phyloP scores from a whole-genome alignment of 2,329 filamentous ascomycete species.

The Aspergillus costaricaensis region DNA sequence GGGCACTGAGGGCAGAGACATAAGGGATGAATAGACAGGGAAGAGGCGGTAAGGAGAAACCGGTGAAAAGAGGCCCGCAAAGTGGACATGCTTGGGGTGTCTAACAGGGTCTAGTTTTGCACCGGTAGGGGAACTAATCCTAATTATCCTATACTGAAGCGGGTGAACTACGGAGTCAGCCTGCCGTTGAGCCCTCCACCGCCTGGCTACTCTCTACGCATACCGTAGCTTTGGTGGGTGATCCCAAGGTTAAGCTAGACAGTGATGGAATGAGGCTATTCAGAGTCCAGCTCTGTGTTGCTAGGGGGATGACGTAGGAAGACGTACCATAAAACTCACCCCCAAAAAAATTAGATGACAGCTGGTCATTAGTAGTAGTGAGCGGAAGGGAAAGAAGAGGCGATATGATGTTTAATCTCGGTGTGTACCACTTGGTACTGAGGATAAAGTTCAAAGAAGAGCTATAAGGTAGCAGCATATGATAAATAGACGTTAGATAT shows the following conservation, averaged over 20 bases:
- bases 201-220: background rate
- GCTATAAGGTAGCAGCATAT: background rate
- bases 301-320: background rate
- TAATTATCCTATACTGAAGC: conserved; percentile 2
- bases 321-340: background rate
- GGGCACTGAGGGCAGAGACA: too few relatives aligned
- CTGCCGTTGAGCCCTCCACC: conserved; percentile 3
- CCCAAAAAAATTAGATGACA: background rate
- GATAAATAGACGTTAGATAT: background rate
- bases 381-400: too few relatives aligned
- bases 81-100: background rate
- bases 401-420: background rate
- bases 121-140: background rate
- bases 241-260: background rate
- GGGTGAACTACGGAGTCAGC: background rate
- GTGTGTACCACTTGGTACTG: too few relatives aligned
- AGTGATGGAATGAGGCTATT: background rate
- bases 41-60: conserved; percentile 9
- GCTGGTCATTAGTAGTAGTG: too few relatives aligned
- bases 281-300: background rate
- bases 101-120: conserved; percentile 8
- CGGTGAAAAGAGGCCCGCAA: conserved; percentile 3
- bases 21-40: background rate
- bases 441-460: too few relatives aligned
- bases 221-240: background rate